Conservation (phyloP, 352 stramenopile species). For the Pseudoperonospora humuli region DNA sequence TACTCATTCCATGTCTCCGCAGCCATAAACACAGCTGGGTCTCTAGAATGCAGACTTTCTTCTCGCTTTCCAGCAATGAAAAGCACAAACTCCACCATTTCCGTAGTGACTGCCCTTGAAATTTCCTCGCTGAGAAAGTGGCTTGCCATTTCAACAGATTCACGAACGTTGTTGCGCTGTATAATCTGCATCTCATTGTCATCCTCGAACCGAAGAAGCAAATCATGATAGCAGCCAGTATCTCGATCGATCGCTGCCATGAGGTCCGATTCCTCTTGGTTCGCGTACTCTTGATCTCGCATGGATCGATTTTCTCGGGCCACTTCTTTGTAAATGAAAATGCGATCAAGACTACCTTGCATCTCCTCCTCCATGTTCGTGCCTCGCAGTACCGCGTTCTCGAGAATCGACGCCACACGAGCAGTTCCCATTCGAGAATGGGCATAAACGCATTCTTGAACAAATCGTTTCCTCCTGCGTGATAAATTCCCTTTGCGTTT, state of each 20-base stretch:
- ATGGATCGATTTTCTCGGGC: slow-evolving; percentile 46
- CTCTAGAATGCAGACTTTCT: slow-evolving; percentile 38
- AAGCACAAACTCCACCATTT: slow-evolving; percentile 53
- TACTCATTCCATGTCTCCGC: slow-evolving; percentile 47
- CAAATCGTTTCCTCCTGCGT: slow-evolving; percentile 48
- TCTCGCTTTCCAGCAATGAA: slow-evolving; percentile 39
- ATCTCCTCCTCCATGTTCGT: slow-evolving; percentile 44
- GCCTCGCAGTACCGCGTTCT: slow-evolving; percentile 34
- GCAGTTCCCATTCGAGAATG: slow-evolving; percentile 22
- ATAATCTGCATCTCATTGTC: slow-evolving; percentile 37
- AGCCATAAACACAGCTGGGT: slow-evolving; percentile 31
- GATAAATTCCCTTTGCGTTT: slow-evolving; percentile 46
- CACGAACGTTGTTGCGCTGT: slow-evolving; percentile 26
- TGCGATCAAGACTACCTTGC: slow-evolving; percentile 30
- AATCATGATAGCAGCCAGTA: slow-evolving; percentile 35
- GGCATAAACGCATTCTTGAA: slow-evolving; percentile 41
- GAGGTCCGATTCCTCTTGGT: slow-evolving; percentile 38
- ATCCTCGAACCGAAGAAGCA: slow-evolving; percentile 60
- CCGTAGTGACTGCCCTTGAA: slow-evolving; percentile 27
- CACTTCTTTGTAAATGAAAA: slow-evolving; percentile 65
- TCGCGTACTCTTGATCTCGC: slow-evolving; percentile 40
- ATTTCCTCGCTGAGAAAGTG: slow-evolving; percentile 40
- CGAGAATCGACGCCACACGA: slow-evolving; percentile 29
- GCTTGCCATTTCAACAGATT: slow-evolving; percentile 28
- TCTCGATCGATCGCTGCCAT: slow-evolving; percentile 46